Conservation (phyloP, 495 filamentous ascomycete species). For the Chaetomium tenue region DNA sequence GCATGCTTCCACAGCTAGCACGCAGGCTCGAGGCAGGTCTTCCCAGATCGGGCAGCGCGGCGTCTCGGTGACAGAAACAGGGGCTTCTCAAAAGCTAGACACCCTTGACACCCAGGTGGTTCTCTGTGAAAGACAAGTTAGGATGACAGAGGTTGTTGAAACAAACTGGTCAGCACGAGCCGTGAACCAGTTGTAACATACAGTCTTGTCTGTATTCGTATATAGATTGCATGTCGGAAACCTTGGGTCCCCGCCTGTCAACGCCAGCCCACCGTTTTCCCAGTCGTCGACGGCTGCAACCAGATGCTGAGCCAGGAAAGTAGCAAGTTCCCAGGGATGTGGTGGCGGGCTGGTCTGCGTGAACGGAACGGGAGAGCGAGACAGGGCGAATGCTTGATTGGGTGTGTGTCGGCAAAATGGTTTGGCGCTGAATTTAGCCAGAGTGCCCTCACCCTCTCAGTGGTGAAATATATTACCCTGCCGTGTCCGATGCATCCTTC, state of each 20-base stretch:
- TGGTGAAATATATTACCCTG: constrained; percentile 38
- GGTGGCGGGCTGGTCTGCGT: constrained; percentile 18
- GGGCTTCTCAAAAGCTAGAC: no score
- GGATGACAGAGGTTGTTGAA: no score
- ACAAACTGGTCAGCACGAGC: no score
- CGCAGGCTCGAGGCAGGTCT: no score
- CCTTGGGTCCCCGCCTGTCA: neutral
- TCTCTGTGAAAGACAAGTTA: no score
- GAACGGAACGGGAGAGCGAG: constrained; percentile 23
- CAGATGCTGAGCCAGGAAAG: constrained; percentile 15
- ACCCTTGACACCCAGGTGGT: no score
- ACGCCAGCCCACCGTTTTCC: neutral
- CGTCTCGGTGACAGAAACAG: no score
- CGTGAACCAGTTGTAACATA: no score
- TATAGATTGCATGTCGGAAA: neutral
- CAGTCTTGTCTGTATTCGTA: no score
- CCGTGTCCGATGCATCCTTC: constrained; percentile 35
- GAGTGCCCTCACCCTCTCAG: constrained; percentile 32
- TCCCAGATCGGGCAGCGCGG: constrained; percentile 4
- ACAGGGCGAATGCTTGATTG: constrained; percentile 25
- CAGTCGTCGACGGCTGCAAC: neutral
- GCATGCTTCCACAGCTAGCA: neutral
- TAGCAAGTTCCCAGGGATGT: constrained; percentile 28
- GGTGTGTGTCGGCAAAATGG: constrained; percentile 33
- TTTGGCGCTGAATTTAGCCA: constrained; percentile 37